These are phyloP conservation scores for Pythium angustatum DNA, from an alignment of 352 stramenopile genomes.

Conservation along the genomic window DNA sequence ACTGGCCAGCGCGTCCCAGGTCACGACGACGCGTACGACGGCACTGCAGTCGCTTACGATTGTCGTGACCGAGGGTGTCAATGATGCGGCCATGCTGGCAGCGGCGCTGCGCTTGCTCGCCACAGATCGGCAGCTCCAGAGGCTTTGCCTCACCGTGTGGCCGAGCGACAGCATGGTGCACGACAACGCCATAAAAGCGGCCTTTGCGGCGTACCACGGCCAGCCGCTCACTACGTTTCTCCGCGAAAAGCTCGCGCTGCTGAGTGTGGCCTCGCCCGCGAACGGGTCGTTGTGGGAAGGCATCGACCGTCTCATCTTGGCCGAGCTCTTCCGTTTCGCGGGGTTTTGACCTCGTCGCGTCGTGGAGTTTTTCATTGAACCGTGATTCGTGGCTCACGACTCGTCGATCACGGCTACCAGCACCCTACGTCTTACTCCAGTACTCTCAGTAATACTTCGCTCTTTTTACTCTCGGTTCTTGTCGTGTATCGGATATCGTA, in stretches of 20 bases:
- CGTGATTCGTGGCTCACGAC: no score
- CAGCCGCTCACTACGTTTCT: not conserved
- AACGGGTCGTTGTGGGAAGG: not conserved
- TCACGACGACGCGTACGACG: not conserved
- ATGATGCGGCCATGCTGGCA: not conserved
- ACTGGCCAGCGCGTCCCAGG: not conserved
- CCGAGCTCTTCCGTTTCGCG: not conserved
- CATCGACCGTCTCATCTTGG: not conserved
- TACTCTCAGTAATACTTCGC: no score
- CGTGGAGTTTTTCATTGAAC: no score
- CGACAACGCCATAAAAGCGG: not conserved
- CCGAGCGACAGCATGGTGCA: not conserved
- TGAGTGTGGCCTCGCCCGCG: not conserved
- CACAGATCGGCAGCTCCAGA: not conserved
- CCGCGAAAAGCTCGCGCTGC: not conserved
- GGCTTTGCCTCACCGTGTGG: not conserved
- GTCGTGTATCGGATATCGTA: no score
- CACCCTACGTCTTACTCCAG: no score
- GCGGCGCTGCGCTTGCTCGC: not conserved
- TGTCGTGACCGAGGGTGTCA: not conserved
- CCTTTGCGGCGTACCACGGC: not conserved
- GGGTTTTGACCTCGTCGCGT: constrained; percentile 30
- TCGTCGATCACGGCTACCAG: no score
- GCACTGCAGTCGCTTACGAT: not conserved
- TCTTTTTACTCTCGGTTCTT: no score